A percentile compares a stretch with the other conserved stretches of the same genome.
These are phyloP conservation scores for Aquanectria penicillioides DNA, from an alignment of 2,329 filamentous ascomycete genomes.

Conservation along the genomic window DNA sequence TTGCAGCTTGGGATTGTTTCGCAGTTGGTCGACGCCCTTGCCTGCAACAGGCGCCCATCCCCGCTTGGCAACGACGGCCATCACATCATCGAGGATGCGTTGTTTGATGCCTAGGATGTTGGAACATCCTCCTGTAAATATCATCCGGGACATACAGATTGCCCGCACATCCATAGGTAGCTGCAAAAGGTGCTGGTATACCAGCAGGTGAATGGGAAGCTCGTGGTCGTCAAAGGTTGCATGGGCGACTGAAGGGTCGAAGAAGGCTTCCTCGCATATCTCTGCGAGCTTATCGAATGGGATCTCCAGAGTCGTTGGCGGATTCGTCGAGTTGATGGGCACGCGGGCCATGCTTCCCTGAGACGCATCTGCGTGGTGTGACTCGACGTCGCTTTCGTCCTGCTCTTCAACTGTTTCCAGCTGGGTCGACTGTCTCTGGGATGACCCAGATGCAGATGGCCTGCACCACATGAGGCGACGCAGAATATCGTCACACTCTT, in stretches of 20 bases:
- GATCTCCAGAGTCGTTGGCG: slow-evolving; percentile 68
- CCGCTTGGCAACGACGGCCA: slow-evolving; percentile 69
- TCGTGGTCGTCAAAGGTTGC: slow-evolving; percentile 86
- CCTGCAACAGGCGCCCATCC: slow-evolving; percentile 84
- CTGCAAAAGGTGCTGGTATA: slow-evolving; percentile 79
- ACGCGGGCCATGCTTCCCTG: slow-evolving; percentile 50
- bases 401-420: slow-evolving; percentile 65
- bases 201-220: slow-evolving; percentile 77
- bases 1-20: slow-evolving; percentile 55
- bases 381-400: slow-evolving; percentile 59
- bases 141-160: slow-evolving; percentile 86
- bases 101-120: slow-evolving; percentile 81
- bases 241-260: slow-evolving; percentile 64
- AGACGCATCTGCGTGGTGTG: slow-evolving; percentile 28
- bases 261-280: slow-evolving; percentile 79
- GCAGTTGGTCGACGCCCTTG: slow-evolving; percentile 69
- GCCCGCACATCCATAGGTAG: slow-evolving; percentile 85
- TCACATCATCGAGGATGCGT: slow-evolving; percentile 80
- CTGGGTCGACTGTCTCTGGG: slow-evolving; percentile 51
- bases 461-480: slow-evolving; percentile 82
- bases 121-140: slow-evolving; percentile 86
- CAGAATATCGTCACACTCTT: slow-evolving; percentile 83
- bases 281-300: slow-evolving; percentile 77
- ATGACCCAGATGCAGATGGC: slow-evolving; percentile 43
- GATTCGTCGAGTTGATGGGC: slow-evolving; percentile 57